Base-by-base conservation (phyloP, 106 monocot species). In the Chionographis japonica region DNA sequence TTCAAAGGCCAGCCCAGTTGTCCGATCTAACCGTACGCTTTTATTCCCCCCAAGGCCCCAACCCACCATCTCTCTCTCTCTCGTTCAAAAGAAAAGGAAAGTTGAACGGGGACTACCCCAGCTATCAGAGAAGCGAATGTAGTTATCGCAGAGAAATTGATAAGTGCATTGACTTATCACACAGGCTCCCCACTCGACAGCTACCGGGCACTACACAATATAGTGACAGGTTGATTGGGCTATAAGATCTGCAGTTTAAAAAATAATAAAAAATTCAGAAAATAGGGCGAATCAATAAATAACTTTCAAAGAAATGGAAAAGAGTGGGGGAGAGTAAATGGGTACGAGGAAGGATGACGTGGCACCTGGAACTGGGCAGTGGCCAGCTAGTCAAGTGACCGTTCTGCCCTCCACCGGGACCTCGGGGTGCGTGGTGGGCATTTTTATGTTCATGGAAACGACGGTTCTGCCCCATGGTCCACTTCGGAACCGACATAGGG, bases 281-380 rank as follows among this genome's bases (percentile, higher is more conserved):
- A 42, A 62, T 11, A 62, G 3, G 14, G 15, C 6, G 15, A 40
- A 9, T 4, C 19, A 18, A 3, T 58, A 19, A 19, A 19, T 58
- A 13, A 37, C 20, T 36, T 37, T 8, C 13, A 8, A 6, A 40
- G 3, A 62, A 62, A 40, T 39, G 12, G 62, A 12, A 15, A 40
- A 42, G 8, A 14, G 50, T 17, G 56, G 17, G 59, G 10, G 27
- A 27, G 18, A 61, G 37, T 63, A 66, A 72, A 66, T 52, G 60
- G 66, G 72, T 78, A 78, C 78, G 72, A 78, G 72, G 78, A 27
- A 78, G 72, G 66, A 72, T 78, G 78, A 78, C 78, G 72, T 78
- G 78, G 72, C 66, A 18, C 18, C 35, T 20, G 56, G 7, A 71
- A 38, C 5, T 17, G 52, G n/a, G 40, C 8, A 54, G 16, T 27